Conservation (phyloP, 2,329 filamentous ascomycete genomes). For the Colletotrichum sp. region DNA sequence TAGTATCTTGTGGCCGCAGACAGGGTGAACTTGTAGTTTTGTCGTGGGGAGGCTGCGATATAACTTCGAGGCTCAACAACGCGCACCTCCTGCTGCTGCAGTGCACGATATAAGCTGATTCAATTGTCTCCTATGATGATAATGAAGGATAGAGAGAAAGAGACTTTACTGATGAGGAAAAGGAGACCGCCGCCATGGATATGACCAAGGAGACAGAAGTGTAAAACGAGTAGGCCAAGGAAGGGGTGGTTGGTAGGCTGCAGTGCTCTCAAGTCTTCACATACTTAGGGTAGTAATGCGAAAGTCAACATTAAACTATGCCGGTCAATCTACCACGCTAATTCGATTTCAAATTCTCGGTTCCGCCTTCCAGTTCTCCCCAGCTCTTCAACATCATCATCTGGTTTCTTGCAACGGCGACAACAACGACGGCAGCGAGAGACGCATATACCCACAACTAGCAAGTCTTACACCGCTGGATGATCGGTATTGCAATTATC, state of each 20-base stretch:
- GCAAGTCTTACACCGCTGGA: too few relatives aligned
- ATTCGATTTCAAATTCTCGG: not conserved
- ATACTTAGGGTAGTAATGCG: not conserved
- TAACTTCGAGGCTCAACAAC: not conserved
- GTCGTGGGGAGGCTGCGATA: fast-evolving
- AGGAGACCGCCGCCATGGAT: not conserved
- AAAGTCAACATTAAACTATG: not conserved
- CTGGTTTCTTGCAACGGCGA: not conserved
- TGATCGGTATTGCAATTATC: too few relatives aligned
- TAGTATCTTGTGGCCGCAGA: not conserved
- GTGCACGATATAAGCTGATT: not conserved
- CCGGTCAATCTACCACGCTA: fast-evolving
- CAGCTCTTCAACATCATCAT: not conserved
- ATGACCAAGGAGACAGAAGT: not conserved
- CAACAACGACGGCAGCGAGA: not conserved
- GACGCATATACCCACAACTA: too few relatives aligned
- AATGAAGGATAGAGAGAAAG: not conserved
- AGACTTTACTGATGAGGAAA: not conserved
- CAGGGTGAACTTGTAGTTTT: not conserved
- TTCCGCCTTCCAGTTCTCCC: not conserved
- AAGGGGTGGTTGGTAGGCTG: not conserved
- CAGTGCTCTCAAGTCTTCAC: not conserved
- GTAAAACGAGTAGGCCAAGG: not conserved
- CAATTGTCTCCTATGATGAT: fast-evolving
- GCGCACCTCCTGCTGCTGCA: not conserved